Evolutionary conservation across 768 basidiomycete genomes (phyloP).

Genomic region (Calocybe indica): DNA sequence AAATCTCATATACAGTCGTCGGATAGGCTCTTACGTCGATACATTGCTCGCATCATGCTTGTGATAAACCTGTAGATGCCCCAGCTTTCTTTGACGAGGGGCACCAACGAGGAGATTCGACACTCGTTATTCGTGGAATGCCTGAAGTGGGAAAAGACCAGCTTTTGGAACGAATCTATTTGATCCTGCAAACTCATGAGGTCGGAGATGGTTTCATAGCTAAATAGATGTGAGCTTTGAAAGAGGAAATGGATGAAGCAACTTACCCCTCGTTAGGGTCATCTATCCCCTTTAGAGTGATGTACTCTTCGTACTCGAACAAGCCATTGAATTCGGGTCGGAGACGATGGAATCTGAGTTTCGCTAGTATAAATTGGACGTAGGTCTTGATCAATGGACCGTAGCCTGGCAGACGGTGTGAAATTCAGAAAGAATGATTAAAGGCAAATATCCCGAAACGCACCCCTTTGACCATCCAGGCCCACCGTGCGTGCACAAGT

Average conservation of each 20-base stretch:
- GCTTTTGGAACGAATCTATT: constrained; percentile 97
- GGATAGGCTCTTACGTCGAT: constrained; percentile 56
- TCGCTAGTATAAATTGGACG: constrained; percentile 91
- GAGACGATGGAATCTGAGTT: constrained; percentile 91
- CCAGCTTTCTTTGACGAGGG: constrained; percentile 98
- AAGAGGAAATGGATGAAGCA: not conserved
- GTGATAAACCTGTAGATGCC: constrained; percentile 99
- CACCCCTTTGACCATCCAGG: constrained; percentile 71
- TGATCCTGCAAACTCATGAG: constrained; percentile 98
- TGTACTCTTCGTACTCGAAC: constrained; percentile 99
- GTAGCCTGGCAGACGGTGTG: constrained; percentile 55
- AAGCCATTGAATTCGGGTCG: constrained; percentile 98
- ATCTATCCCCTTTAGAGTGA: constrained; percentile 94
- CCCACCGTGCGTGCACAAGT: constrained; percentile 91
- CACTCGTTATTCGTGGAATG: constrained; percentile 94
- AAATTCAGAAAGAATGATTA: not conserved
- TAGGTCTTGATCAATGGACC: constrained; percentile 91
- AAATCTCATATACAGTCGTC: constrained; percentile 2
- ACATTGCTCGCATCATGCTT: constrained; percentile 97
- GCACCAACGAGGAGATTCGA: constrained; percentile 92
- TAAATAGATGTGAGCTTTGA: constrained; percentile 24
- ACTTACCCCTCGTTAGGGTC: constrained; percentile 98
- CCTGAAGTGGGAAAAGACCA: constrained; percentile 93
- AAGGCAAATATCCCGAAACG: constrained; percentile 5
- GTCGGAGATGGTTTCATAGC: constrained; percentile 97